Evolutionary conservation across 441 rosid species (phyloP), one percentile per base, ranked within the genome.

Genomic region (Francoa sonchifolia): DNA sequence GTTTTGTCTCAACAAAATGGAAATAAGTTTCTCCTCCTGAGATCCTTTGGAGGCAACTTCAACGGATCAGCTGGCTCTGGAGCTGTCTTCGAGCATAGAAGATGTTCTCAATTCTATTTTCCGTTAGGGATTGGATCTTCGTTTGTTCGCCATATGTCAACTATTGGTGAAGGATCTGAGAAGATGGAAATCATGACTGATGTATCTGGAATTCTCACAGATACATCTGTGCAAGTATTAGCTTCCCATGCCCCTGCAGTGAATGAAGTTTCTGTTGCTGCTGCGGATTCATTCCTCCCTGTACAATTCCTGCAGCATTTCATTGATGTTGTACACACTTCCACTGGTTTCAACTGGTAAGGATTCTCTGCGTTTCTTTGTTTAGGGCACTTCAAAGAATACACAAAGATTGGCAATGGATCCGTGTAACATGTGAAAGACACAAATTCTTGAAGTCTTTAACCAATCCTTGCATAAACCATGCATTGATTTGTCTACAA

Each of bases 191-290:
- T 62, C 30, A 60, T 81, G 13, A 53, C 61, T 1, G 80, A 74
- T 19, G 71, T 74, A 27, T 75, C 89, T 1, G 78, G 65, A 17
- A 77, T 69, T 35, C 63, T 84, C 10, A 58, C 53, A 0, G 94
- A 88, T 6, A 35, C 72, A 0, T 35, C 84, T 1, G 38, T 66
- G 17, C 76, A 76, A 47, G 69, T 63, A 15, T 76, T 52, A 28
- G 64, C 72, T 27, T 47, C 79, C 42, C 77, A 74, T 57, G 71
- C 56, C 20, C 72, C 79, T 27, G 67, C 65, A 2, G 73, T 69
- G 22, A 82, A 68, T 58, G 94, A 89, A 55, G 98, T 89, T 47
- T 70, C 98, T 7, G 11, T 67, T 49, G 98, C 96, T 9, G 82
- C 94, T 63, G 74, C 70, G 14, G 94, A 85, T 63, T 79, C 77